These are phyloP conservation scores for Cryphonectria carpinicola DNA, from an alignment of 2,329 filamentous ascomycete species.

Conservation along the genomic window DNA sequence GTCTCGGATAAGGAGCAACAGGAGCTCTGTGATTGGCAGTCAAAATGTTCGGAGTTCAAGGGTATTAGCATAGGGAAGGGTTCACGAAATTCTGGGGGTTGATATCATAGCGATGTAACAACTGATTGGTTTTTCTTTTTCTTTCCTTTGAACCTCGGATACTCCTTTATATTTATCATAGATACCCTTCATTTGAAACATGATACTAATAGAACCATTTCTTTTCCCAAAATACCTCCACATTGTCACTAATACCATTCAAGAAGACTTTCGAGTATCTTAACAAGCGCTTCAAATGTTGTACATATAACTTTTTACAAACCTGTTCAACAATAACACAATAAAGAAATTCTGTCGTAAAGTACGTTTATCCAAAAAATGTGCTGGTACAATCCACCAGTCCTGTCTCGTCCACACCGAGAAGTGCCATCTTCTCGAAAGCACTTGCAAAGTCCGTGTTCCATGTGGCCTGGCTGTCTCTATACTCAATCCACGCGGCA, in stretches of 20 bases:
- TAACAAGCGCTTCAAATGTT: not conserved
- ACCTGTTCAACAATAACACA: not conserved
- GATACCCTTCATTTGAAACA: not conserved
- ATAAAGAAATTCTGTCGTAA: not conserved
- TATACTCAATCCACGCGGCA: slow-evolving; percentile 33
- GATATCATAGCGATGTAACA: slow-evolving; percentile 2
- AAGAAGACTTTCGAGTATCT: not conserved
- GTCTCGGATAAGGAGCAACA: slow-evolving; percentile 9
- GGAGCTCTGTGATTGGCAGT: slow-evolving; percentile 7
- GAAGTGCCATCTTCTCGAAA: slow-evolving; percentile 36
- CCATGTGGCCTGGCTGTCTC: slow-evolving; percentile 31
- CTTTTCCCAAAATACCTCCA: not conserved
- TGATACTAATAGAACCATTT: not conserved
- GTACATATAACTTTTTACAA: not conserved
- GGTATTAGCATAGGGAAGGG: not conserved
- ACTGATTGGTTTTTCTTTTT: not conserved
- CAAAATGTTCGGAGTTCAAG: slow-evolving; percentile 16
- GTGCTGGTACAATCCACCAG: slow-evolving; percentile 35
- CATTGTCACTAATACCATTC: not conserved
- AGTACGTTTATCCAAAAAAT: not conserved
- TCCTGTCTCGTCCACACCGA: slow-evolving; percentile 34
- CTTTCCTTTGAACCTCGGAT: not conserved
- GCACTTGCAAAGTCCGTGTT: slow-evolving; percentile 34
- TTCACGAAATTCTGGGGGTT: not conserved
- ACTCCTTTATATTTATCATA: not conserved